Evolutionary conservation across 208 protist species (phyloP), one percentile per base, ranked within the genome.

Genomic region (Leishmania mexicana): DNA sequence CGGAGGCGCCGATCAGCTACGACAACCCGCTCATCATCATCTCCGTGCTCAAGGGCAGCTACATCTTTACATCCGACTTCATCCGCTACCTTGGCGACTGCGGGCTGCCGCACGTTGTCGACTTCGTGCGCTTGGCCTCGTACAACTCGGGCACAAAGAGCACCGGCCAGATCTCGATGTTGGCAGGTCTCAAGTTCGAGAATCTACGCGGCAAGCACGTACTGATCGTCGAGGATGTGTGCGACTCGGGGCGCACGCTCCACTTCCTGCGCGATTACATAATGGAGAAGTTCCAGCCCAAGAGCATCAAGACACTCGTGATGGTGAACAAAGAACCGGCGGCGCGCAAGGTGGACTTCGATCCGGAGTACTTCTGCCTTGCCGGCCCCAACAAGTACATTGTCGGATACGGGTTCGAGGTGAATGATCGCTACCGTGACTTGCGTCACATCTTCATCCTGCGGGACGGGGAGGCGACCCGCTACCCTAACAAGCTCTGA

Each of bases 391-490:
- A 97, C 68, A 65, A 90, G 77, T 98, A 96, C 81, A 95, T 98
- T 47, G 85, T 98, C 72, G 96, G 96, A 71, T 98, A 98, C 81
- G 96, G 96, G 31, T 96, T 98, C 78, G 96, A 98, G 84, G 95
- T 97, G 65, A 96, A 97, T 78, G 95, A 98, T 65, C 86, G 92
- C 15, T 98, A 96, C 72, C 84, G 96, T 49, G 85, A 90, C 75
- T 84, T 97, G 42, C 88, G 94, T 11, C 92, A 97, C 85, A 89
- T 98, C 45, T 94, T 97, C 68, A 85, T 85, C 7, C 84, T 98
- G 53, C 95, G 92, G 73, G 86, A 91, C 53, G 87, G 85, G 38
- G 90, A 96, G 79, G 87, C 84, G 53, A 85, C 45, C 45, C 88
- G 91, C 21, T 96, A 92, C 81, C 88, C 89, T 35, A 57, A 83